Evolutionary conservation across 1,284 basidiomycete species (phyloP), one percentile per base, ranked within the genome.

Genomic region (Volvariella surrecta): DNA sequence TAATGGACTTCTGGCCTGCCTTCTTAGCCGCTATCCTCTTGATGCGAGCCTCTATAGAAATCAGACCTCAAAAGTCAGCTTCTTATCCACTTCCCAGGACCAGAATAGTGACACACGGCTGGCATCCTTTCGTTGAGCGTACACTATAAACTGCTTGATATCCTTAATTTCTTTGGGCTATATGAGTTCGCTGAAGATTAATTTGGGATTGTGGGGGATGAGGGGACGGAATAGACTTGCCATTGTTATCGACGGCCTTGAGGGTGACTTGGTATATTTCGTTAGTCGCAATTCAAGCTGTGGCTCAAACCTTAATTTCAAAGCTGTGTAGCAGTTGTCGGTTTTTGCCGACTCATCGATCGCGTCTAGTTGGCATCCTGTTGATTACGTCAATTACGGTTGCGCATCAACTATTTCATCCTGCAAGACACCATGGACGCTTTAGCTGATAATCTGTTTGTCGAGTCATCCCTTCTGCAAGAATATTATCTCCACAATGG

Each of bases 91-190:
- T 28, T 28, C 6, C 24, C 6, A 28, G 11, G 11, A 6, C 32
- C 37, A 3, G 42, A 11, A 28, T 35, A 19, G 3, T 19, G 11
- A 68, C 71, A 52, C 57, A 83, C 89, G 84, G 45, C 74, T 75
- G 45, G 88, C 83, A 72, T 88, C 84, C 71, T 89, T 90, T 66
- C 89, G 82, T 71, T 85, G 83, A 49, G 95, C 88, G 64, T 95
- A 92, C 74, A 92, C 87, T 68, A 99, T 89, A 78, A 99, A 98
- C 67, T 91, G 76, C 79, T 99, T 99, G 78, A 99, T 98, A 71
- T 99, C 95, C 59, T 79, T 79, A 71, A 99, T 84, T 82, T 98
- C 90, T 74, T 96, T 91, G 52, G 95, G 94, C 95, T 97, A 62
- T 6, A 41, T 39, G 15, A n/a, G n/a, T n/a, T 37, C 2, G 21